phyloP scores from a whole-genome alignment of 768 basidiomycete species.

The Xerocomus brunneocitrinus region DNA sequence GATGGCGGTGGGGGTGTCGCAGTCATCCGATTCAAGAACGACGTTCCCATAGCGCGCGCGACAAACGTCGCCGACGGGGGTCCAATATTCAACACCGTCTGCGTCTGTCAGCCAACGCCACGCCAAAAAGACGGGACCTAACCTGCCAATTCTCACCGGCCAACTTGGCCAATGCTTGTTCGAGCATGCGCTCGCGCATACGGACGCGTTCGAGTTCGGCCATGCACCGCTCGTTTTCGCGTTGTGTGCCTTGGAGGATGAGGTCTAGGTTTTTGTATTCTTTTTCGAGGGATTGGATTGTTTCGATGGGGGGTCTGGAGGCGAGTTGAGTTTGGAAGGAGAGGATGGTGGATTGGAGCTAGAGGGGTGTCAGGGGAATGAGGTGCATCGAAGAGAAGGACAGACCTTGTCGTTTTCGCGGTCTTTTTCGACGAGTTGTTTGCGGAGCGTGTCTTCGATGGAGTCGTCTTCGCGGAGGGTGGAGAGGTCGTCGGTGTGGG shows the following conservation, averaged over 20 bases:
- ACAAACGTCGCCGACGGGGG: constrained; percentile 30
- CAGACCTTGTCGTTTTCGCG: constrained; percentile 65
- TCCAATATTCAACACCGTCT: constrained; percentile 35
- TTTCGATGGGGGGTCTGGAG: constrained; percentile 63
- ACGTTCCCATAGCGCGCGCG: constrained; percentile 26
- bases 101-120: background rate
- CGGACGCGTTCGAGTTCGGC: constrained; percentile 67
- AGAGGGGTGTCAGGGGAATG: background rate
- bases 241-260: constrained; percentile 71
- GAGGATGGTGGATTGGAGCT: constrained; percentile 64
- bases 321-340: constrained; percentile 61
- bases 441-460: constrained; percentile 54
- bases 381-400: background rate
- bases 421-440: constrained; percentile 62
- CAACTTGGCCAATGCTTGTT: constrained; percentile 63
- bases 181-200: constrained; percentile 71
- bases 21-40: constrained; percentile 22
- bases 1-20: constrained; percentile 14
- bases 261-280: constrained; percentile 75
- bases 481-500: constrained; percentile 43
- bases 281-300: constrained; percentile 59
- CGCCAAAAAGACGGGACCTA: constrained; percentile 8
- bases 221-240: constrained; percentile 86
- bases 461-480: constrained; percentile 50
- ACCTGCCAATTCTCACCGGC: constrained; percentile 86